A percentile compares a stretch with the other conserved stretches of the same genome.
Conservation (phyloP, 2,329 filamentous ascomycete genomes). For the Talaromyces atroroseus region DNA sequence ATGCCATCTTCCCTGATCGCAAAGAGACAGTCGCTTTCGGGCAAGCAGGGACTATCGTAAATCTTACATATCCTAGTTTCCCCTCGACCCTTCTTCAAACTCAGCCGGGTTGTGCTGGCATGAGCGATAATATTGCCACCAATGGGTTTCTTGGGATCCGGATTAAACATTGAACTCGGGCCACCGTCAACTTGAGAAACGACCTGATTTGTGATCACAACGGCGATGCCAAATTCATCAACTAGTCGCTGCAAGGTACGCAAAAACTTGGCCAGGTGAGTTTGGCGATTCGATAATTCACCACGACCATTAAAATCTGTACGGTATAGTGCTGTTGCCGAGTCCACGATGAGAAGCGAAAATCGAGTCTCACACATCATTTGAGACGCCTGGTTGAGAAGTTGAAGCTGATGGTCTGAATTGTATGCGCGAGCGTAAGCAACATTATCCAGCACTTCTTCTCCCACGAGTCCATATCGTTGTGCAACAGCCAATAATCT, state of each 20-base stretch:
- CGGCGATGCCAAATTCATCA: slow-evolving; percentile 86
- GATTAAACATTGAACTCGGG: slow-evolving; percentile 96
- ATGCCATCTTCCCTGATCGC: slow-evolving; percentile 97
- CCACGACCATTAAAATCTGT: slow-evolving; percentile 97
- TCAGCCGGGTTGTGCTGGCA: slow-evolving; percentile 89
- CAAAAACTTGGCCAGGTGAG: slow-evolving; percentile 46
- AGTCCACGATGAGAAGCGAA: slow-evolving; percentile 91
- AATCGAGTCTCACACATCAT: slow-evolving; percentile 99
- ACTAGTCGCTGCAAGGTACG: slow-evolving; percentile 47
- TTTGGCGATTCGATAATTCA: slow-evolving; percentile 86
- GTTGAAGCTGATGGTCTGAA: slow-evolving; percentile 91
- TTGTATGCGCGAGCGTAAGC: slow-evolving; percentile 98
- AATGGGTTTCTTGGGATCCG: slow-evolving; percentile 98
- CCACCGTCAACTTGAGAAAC: slow-evolving; percentile 97
- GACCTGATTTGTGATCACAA: slow-evolving; percentile 98
- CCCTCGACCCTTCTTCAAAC: slow-evolving; percentile 87
- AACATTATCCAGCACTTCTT: slow-evolving; percentile 97
- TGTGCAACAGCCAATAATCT: slow-evolving; percentile 87
- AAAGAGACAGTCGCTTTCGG: slow-evolving; percentile 93
- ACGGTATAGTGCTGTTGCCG: slow-evolving; percentile 88
- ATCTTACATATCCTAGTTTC: slow-evolving; percentile 99
- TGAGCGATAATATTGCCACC: slow-evolving; percentile 98
- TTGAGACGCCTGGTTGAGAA: slow-evolving; percentile 87
- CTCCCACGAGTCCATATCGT: slow-evolving; percentile 86
- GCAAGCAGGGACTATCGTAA: slow-evolving; percentile 94